A percentile compares a stretch with the other conserved stretches of the same genome.
Conservation (phyloP, 495 filamentous ascomycete genomes). For the Tuber aestivum region DNA sequence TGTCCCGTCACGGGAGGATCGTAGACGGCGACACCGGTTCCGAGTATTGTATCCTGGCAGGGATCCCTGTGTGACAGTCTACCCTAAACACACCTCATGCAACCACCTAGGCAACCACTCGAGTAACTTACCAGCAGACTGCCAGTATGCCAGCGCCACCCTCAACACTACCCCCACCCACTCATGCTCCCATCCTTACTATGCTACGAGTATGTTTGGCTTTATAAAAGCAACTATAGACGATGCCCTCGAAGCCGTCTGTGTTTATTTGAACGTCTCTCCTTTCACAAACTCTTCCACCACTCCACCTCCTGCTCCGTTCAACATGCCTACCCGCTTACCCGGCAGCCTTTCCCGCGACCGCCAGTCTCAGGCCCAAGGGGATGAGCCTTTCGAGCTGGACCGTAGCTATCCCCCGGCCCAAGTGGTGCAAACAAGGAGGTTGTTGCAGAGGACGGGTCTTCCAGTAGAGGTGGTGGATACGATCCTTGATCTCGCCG, state of each 20-base stretch:
- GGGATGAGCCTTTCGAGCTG: background rate
- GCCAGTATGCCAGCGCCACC: background rate
- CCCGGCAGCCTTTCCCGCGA: background rate
- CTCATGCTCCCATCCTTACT: background rate
- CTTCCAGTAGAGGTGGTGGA: conserved; percentile 63
- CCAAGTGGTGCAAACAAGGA: conserved; percentile 49
- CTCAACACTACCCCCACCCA: background rate
- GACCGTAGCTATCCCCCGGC: background rate
- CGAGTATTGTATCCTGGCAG: too few species aligned
- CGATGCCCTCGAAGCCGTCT: background rate
- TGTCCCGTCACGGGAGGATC: too few species aligned
- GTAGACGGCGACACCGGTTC: too few species aligned
- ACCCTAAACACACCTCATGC: too few species aligned
- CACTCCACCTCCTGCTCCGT: background rate
- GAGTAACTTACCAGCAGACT: too few species aligned
- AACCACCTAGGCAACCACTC: too few species aligned
- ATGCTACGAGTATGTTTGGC: background rate
- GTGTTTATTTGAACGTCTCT: background rate
- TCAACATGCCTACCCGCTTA: background rate
- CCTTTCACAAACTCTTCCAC: background rate
- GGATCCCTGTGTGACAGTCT: too few species aligned
- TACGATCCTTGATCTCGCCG: conserved; percentile 59
- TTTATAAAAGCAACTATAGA: background rate
- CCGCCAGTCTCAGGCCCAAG: background rate
- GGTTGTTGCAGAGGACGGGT: conserved; percentile 45